Evolutionary conservation across 257 asterid genomes (phyloP), one percentile per base, ranked within the genome.

Genomic region (Nicotiana obtusifolia): DNA sequence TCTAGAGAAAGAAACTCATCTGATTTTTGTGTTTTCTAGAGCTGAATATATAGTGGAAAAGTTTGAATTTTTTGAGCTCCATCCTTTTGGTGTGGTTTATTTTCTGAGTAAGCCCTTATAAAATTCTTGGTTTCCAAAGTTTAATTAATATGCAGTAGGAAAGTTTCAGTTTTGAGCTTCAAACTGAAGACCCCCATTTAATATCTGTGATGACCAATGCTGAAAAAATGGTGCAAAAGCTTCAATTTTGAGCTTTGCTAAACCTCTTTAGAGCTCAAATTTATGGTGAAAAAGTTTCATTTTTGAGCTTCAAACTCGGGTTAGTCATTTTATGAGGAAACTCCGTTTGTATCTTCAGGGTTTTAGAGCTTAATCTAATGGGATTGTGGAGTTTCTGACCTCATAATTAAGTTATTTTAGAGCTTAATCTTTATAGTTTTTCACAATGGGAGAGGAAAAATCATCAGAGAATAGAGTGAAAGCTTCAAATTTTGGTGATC

Each of bases 401-500:
- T 20, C 56, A 33, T 19, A 30, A 30, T 22, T n/a, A 31, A 30
- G 20, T 41, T 35, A 33, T 59, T 57, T n/a, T n/a, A n/a, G n/a
- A n/a, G n/a, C n/a, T n/a, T n/a, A 33, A 19, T 47, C 82, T 84
- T 80, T 28, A 75, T 69, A 68, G 64, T 75, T 82, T 67, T 83
- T 82, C 61, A 87, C 6, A 80, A 95, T 92, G 98, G 89, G 92
- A 81, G 96, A 89, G 64, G 97, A 91, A 81, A 89, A 81, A 85
- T 86, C 91, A 82, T 68, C 83, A 28, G 95, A 88, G 77, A 91
- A 35, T 75, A 87, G 88, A 84, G 86, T 83, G 77, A 95, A 89
- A 86, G 53, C 92, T 44, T 82, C 95, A 5, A 92, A 84, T 76
- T 91, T 92, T 81, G 82, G 88, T 16, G 97, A 93, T 81, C 94